phyloP scores from a whole-genome alignment of 257 asterid genomes.

The Nicotiana undulata region DNA sequence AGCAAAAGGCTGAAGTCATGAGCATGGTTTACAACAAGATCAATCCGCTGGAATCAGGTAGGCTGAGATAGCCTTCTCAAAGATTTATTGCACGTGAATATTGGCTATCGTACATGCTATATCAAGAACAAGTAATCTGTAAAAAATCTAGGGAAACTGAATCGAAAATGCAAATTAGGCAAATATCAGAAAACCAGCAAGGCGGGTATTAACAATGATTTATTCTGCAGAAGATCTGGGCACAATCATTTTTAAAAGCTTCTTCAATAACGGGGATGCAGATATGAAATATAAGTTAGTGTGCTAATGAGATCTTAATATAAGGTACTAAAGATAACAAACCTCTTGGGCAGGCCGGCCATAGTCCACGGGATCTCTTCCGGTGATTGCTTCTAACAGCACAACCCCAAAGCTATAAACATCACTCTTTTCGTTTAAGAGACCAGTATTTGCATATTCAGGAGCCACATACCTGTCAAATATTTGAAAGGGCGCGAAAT shows the following conservation, averaged over 20 bases:
- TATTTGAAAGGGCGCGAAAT: background rate
- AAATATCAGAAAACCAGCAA: background rate
- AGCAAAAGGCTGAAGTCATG: background rate
- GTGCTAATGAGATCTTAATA: background rate
- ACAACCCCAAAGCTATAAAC: conserved; percentile 92
- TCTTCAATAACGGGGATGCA: background rate
- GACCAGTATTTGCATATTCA: conserved; percentile 92
- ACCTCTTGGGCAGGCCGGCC: conserved; percentile 96
- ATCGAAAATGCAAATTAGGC: background rate
- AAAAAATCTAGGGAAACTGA: background rate
- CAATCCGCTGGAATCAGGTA: background rate
- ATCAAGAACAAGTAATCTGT: background rate
- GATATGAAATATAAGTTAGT: background rate
- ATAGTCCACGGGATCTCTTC: conserved; percentile 97
- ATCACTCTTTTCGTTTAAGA: conserved; percentile 88
- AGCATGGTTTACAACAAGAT: background rate
- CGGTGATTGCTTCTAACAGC: conserved; percentile 82
- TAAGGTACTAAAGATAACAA: background rate
- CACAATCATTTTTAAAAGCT: background rate
- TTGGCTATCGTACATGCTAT: background rate
- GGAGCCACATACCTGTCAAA: conserved; percentile 90
- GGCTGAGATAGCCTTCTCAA: background rate
- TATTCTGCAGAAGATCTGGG: background rate
- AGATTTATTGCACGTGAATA: background rate
- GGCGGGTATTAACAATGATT: background rate